phyloP scores from a whole-genome alignment of 2,329 filamentous ascomycete species.

The Aspergillus intermedius region DNA sequence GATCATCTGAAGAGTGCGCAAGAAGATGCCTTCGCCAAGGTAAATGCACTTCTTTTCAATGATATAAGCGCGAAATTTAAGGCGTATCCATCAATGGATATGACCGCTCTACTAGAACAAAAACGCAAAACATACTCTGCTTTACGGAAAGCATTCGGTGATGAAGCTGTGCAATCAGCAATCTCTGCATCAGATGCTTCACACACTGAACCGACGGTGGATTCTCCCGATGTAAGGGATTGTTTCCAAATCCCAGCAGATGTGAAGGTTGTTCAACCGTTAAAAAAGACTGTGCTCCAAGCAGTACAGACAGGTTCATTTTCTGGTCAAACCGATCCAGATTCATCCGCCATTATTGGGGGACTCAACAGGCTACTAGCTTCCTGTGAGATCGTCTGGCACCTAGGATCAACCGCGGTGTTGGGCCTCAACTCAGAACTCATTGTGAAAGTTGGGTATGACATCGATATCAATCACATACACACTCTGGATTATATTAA shows the following conservation, averaged over 20 bases:
- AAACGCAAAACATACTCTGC: conserved; percentile 6
- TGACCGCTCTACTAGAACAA: conserved; percentile 5
- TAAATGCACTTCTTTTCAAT: conserved; percentile 4
- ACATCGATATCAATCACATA: conserved; percentile 6
- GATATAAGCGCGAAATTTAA: conserved; percentile 5
- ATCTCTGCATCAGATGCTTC: neutral
- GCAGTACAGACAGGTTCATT: conserved; percentile 2
- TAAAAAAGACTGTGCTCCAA: conserved; percentile 2
- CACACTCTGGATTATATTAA: conserved; percentile 11
- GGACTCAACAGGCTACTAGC: conserved; percentile 5
- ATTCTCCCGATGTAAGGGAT: conserved; percentile 2
- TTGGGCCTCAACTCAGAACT: conserved; percentile 5
- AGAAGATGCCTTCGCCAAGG: conserved; percentile 1
- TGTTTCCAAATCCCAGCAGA: conserved; percentile 5
- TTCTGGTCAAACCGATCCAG: neutral
- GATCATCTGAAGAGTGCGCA: conserved; percentile 1
- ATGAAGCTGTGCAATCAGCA: conserved; percentile 3
- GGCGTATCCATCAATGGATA: conserved; percentile 6
- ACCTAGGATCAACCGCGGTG: conserved; percentile 7
- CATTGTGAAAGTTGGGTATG: conserved; percentile 4
- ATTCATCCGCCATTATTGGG: conserved; percentile 4
- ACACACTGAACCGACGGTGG: neutral
- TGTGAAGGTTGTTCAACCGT: conserved; percentile 2
- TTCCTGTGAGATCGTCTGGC: conserved; percentile 7
- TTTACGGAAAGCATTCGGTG: conserved; percentile 4